Evolutionary conservation across 495 filamentous ascomycete genomes (phyloP).

Genomic region (Tuber umbilicatum): DNA sequence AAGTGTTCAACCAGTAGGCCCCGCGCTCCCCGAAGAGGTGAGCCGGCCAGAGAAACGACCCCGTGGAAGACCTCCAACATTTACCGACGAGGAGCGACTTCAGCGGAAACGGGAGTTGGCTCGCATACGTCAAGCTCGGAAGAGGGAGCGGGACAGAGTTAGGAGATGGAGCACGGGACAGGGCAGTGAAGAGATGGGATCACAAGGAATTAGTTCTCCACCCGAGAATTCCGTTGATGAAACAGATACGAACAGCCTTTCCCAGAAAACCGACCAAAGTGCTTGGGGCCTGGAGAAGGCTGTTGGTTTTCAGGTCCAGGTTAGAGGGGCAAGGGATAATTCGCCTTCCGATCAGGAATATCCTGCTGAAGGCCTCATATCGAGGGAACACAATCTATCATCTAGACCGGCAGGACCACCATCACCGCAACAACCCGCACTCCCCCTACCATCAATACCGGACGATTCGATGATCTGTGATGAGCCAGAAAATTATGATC

Average conservation of each 20-base stretch:
- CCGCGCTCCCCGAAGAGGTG: neutral
- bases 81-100: conserved; percentile 33
- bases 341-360: neutral
- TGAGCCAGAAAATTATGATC: neutral
- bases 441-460: neutral
- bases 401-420: neutral
- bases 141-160: conserved; percentile 31
- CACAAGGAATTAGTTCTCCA: neutral
- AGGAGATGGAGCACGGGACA: conserved; percentile 32
- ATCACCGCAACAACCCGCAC: neutral
- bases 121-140: conserved; percentile 31
- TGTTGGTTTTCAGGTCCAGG: neutral
- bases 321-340: neutral
- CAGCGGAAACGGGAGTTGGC: conserved; percentile 36
- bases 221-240: neutral
- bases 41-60: conserved; percentile 28
- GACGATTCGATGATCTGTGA: neutral
- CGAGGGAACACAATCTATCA: neutral
- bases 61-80: conserved; percentile 37
- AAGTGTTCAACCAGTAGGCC: neutral
- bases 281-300: conserved; percentile 1
- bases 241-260: neutral
- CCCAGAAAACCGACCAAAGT: neutral
- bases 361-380: neutral
- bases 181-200: conserved; percentile 8